These are phyloP conservation scores for Lepiota brunneoincarnata DNA, from an alignment of 768 basidiomycete species.

Conservation along the genomic window DNA sequence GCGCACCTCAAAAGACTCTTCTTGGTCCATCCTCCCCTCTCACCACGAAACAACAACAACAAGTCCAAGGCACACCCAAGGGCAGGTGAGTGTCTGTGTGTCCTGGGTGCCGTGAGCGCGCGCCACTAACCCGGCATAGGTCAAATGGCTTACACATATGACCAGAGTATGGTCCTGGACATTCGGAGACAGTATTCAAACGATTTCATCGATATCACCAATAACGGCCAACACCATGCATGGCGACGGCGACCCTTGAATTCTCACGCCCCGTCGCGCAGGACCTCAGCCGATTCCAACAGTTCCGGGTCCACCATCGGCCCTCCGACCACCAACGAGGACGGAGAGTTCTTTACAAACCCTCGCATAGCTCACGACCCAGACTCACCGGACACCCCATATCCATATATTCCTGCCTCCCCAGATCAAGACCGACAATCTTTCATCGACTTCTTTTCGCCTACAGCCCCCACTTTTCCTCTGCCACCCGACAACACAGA, in stretches of 20 bases:
- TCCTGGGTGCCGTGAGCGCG: neutral
- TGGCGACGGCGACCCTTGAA: slow-evolving; percentile 30
- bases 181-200: slow-evolving; percentile 17
- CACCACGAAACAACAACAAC: neutral
- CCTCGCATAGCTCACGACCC: slow-evolving; percentile 19
- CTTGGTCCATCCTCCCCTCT: neutral
- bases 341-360: too few species aligned
- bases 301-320: slow-evolving; percentile 30
- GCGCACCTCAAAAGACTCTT: neutral
- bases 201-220: slow-evolving; percentile 6
- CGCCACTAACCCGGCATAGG: neutral
- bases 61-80: neutral
- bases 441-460: slow-evolving; percentile 34
- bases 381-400: slow-evolving; percentile 25
- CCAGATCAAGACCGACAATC: slow-evolving; percentile 23
- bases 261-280: slow-evolving; percentile 27
- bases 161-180: slow-evolving; percentile 17
- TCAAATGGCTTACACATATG: neutral
- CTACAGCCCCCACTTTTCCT: slow-evolving; percentile 11
- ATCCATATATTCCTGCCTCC: slow-evolving; percentile 25
- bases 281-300: slow-evolving; percentile 24
- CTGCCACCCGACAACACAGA: neutral
- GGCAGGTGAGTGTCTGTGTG: neutral
- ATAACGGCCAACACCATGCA: slow-evolving; percentile 6
- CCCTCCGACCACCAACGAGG: slow-evolving; percentile 6